A percentile compares a stretch with the other conserved stretches of the same genome.
Conservation (phyloP, 208 protist species). For the Acanthamoeba castellanii region DNA sequence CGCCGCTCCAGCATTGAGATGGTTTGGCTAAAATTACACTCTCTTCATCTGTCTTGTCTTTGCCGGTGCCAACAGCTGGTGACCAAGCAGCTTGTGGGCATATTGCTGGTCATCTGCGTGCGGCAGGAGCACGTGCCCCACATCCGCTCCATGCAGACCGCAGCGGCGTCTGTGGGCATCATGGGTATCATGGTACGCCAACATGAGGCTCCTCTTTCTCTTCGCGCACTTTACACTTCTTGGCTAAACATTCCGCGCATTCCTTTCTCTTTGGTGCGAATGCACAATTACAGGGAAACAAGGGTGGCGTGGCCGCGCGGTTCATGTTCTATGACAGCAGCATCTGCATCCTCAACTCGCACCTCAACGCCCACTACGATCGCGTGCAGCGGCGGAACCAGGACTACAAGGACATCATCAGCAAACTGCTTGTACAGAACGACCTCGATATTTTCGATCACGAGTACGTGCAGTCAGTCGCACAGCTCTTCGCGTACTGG, state of each 20-base stretch:
- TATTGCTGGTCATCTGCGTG: conserved; percentile 84
- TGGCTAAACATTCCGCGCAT: neutral
- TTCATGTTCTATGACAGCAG: conserved; percentile 84
- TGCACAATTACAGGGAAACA: conserved; percentile 36
- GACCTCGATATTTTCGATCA: conserved; percentile 71
- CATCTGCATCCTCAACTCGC: conserved; percentile 86
- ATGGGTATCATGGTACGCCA: conserved; percentile 88
- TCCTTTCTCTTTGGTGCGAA: neutral
- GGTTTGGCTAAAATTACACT: neutral
- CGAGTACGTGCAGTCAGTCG: conserved; percentile 52
- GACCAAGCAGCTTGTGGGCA: conserved; percentile 83
- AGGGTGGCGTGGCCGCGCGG: conserved; percentile 78
- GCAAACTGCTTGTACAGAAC: conserved; percentile 80
- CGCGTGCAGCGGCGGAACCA: conserved; percentile 83
- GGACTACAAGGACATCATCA: conserved; percentile 84
- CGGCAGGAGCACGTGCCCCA: conserved; percentile 69
- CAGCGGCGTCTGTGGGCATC: conserved; percentile 80
- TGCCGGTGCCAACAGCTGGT: conserved; percentile 70
- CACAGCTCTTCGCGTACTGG: neutral
- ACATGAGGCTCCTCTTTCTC: conserved; percentile 61
- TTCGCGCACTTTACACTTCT: neutral
- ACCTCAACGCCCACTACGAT: conserved; percentile 84
- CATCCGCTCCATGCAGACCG: conserved; percentile 76
- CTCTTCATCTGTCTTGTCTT: neutral
- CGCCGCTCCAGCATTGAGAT: neutral